Conservation (phyloP, 768 basidiomycete species). For the Gymnopilus junonius region DNA sequence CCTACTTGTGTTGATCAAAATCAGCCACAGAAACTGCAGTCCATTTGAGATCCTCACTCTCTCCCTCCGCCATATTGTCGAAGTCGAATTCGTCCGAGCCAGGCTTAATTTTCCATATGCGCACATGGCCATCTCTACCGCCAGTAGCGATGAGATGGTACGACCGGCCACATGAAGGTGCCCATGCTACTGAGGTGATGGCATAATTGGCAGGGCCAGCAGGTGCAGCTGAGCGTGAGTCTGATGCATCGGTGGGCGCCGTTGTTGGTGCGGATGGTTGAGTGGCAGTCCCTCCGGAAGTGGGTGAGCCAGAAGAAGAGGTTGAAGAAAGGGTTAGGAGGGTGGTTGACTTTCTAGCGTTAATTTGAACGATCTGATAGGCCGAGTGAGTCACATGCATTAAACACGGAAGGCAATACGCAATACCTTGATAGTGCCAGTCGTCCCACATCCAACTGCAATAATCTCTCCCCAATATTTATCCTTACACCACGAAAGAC, state of each 20-base stretch:
- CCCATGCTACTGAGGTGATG: conserved; percentile 89
- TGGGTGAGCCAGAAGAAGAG: conserved; percentile 15
- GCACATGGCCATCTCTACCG: conserved; percentile 81
- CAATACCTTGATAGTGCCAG: conserved; percentile 74
- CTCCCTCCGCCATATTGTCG: conserved; percentile 36
- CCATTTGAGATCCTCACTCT: conserved; percentile 67
- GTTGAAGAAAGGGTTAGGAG: conserved; percentile 62
- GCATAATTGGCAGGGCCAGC: conserved; percentile 53
- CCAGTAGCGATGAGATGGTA: conserved; percentile 96
- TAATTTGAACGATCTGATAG: conserved; percentile 73
- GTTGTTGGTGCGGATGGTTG: neutral
- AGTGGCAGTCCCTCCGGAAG: conserved; percentile 3
- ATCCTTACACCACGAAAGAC: conserved; percentile 95
- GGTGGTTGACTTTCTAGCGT: conserved; percentile 67
- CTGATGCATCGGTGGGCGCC: conserved; percentile 9
- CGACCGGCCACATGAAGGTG: conserved; percentile 90
- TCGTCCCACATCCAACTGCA: conserved; percentile 75
- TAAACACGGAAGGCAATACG: too few relatives aligned
- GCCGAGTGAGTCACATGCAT: neutral
- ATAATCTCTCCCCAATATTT: conserved; percentile 93
- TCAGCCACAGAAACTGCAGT: conserved; percentile 78
- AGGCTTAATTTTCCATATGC: conserved; percentile 88
- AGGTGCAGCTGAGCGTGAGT: conserved; percentile 26
- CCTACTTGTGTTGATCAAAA: conserved; percentile 84
- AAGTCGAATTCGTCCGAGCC: conserved; percentile 47